phyloP scores from a whole-genome alignment of 225 moss, liverwort and hornwort genomes.

The Lunularia cruciata region DNA sequence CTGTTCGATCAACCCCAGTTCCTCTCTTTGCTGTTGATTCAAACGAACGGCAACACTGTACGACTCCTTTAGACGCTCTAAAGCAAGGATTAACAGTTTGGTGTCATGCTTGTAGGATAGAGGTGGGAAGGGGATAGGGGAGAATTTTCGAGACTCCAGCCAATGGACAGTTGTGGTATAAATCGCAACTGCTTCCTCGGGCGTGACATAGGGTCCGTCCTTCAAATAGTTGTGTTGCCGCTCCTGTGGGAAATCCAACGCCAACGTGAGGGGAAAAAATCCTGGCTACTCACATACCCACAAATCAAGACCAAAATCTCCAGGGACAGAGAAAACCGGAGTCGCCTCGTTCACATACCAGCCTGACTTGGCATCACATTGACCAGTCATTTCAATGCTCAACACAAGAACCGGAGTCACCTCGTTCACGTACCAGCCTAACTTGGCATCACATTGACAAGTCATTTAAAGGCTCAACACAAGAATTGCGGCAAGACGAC shows the following conservation, averaged over 20 bases:
- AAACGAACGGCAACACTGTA: slow-evolving; percentile 97
- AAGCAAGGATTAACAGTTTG: slow-evolving; percentile 85
- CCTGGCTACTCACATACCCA: neutral
- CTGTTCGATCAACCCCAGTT: slow-evolving; percentile 98
- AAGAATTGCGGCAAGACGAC: no score
- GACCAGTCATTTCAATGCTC: no score
- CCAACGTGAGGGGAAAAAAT: neutral
- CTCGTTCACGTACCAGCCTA: no score
- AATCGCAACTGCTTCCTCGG: slow-evolving; percentile 98
- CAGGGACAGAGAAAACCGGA: neutral
- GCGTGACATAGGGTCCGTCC: slow-evolving; percentile 98
- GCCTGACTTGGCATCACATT: no score
- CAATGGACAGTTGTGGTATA: slow-evolving; percentile 99
- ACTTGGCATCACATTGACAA: no score
- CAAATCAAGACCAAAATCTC: no score
- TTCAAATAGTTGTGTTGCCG: slow-evolving; percentile 98
- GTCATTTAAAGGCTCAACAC: no score
- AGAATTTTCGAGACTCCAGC: slow-evolving; percentile 98
- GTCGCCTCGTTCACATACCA: no score
- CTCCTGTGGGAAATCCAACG: slow-evolving; percentile 43
- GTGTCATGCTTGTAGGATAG: slow-evolving; percentile 98
- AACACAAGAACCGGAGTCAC: no score
- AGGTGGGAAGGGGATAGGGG: slow-evolving; percentile 95
- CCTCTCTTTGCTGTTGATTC: slow-evolving; percentile 98
- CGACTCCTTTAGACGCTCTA: slow-evolving; percentile 96